Base-by-base conservation (phyloP, 1,284 basidiomycete species). In the Calocybe gambosa region DNA sequence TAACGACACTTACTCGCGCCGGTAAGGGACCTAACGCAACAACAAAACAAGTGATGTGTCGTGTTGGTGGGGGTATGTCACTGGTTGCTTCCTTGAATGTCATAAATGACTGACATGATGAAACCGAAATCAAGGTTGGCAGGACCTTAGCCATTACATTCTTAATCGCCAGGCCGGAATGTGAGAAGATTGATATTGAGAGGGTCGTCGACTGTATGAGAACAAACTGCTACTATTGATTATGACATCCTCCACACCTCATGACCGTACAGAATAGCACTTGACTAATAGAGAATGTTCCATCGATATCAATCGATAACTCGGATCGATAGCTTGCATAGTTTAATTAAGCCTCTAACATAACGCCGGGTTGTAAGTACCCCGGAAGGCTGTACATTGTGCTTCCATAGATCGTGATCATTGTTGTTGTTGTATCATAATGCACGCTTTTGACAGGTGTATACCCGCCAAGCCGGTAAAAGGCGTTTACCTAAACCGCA, bases 11-110 rank as follows among this genome's bases (percentile, higher is more conserved):
- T 61, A 77, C 77, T 45, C 74, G 86, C 39, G 64, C 74, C 6
- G 74, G 77, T 3, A 75, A 80, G 61, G 62, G 69, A 36, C 64
- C 73, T 43, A 61, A 70, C 45, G 63, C 62, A 47, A 77, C 70
- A 55, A 80, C 77, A 46, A 87, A 84, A 75, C 90, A 89, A 64
- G 89, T 92, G 20, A 85, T 93, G 82, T 88, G 83, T 65, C 79
- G 87, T 51, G 82, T 91, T 46, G 88, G 87, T 46, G 88, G 88
- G 62, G 87, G 85, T 83, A 53, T 61, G 80, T 71, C 6, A 39
- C 44, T 52, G 41, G 49, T 42, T 29, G 33, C 45, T 45, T 26
- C 36, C 43, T 45, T 9, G 34, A 31, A 0, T 48, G 19, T 38
- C 4, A 20, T 23, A 5, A 39, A 34, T 34, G 31, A 35, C 47